phyloP scores from a whole-genome alignment of 257 asterid species.

The Solanum neorickii region DNA sequence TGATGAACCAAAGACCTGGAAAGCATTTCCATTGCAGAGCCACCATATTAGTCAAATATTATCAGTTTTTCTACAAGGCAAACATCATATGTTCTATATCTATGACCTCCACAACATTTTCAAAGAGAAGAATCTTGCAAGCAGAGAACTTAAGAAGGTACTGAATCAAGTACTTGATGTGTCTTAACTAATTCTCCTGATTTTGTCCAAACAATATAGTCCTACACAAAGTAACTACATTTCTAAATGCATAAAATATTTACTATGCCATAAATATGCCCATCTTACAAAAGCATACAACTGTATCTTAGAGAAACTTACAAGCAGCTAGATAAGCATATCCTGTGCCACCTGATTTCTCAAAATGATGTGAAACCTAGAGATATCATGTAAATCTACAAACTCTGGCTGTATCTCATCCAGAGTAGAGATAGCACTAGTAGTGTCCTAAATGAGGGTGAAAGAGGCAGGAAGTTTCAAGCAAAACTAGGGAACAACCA shows the following conservation, averaged over 20 bases:
- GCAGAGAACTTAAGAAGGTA: background rate
- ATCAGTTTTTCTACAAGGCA: background rate
- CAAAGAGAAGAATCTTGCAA: background rate
- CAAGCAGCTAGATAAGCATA: background rate
- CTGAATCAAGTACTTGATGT: background rate
- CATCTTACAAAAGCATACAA: background rate
- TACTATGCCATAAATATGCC: background rate
- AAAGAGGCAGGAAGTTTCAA: background rate
- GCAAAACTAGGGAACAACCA: background rate
- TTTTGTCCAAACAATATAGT: background rate
- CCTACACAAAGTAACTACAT: background rate
- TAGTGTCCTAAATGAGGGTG: background rate
- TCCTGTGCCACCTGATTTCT: background rate
- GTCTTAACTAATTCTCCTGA: background rate
- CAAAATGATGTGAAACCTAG: background rate
- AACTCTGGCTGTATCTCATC: background rate
- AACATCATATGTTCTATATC: background rate
- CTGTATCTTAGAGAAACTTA: background rate
- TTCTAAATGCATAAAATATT: background rate
- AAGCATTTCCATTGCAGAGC: background rate
- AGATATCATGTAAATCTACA: background rate
- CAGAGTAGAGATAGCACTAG: background rate
- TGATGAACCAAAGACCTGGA: background rate
- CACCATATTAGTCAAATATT: background rate
- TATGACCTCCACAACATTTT: background rate